Base-by-base conservation (phyloP, 192 early-diverging fungal genomes). In the Rhizophagus clarus region DNA sequence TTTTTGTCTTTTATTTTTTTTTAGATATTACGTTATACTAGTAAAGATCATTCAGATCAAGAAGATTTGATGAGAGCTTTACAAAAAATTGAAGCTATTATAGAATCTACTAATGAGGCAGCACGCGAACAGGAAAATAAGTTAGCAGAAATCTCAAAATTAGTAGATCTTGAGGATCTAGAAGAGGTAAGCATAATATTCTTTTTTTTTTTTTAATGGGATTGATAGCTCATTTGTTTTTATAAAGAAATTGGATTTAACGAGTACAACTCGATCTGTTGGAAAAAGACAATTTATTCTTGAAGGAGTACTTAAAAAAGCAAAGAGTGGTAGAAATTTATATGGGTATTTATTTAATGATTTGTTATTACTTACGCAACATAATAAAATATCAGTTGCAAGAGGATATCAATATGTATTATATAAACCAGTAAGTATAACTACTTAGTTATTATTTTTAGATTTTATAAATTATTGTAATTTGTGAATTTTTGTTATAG, bases 101-200 rank as follows among this genome's bases (percentile, higher is more conserved):
- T 97, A 6, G 88, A 88, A 49, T 90, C 96, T 37, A 93, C 94
- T 8, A 98, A 99, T 85, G 97, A 93, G 88, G 80, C 95, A 91
- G 88, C 93, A 88, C 79, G 92, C 77, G 81, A 87, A 49, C 88
- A 89, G 73, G 85, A 90, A 45, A 88, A 84, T 51, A 73, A 86
- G 45, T 81, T 94, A 37, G 85, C 89, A 60, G 90, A 92, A 47
- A 87, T 91, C 26, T 75, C 82, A 29, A 79, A 86, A 56, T 84
- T 88, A 49, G 51, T 96, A 60, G 93, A 95, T 68, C 82, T 91
- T 61, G 87, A 89, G 28, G 82, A 81, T 8, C 77, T 84, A 32
- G 79, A 81, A 5, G 90, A 84, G 76, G 89, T 88, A 84, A 60
- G 70, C 29, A 61, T 56, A 28, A 24, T 11, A 8, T 81, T 71